These are phyloP conservation scores for Massarina eburnea DNA, from an alignment of 2,329 filamentous ascomycete genomes.

Conservation along the genomic window DNA sequence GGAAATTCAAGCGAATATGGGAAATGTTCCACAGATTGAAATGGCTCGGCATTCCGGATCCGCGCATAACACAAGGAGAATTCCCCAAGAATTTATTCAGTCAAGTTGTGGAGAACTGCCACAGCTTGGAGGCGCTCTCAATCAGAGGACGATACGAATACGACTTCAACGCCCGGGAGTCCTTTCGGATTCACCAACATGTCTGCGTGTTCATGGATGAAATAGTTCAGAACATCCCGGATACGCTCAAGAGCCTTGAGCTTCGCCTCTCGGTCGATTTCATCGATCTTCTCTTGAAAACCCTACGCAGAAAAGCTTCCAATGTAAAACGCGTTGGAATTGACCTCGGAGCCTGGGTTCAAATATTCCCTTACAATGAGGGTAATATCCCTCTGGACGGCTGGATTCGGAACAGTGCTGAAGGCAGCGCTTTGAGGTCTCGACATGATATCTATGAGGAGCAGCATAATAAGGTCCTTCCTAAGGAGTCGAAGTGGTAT, in stretches of 20 bases:
- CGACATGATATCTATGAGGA: constrained; percentile 7
- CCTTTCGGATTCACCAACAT: constrained; percentile 9
- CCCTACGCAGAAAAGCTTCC: constrained; percentile 6
- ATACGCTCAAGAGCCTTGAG: constrained; percentile 18
- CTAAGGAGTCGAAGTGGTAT: constrained; percentile 7
- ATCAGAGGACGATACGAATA: constrained; percentile 17
- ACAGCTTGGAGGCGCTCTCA: constrained; percentile 19
- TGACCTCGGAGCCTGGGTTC: constrained; percentile 31
- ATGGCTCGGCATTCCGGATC: constrained; percentile 23
- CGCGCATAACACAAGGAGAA: background rate
- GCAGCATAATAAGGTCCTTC: constrained; percentile 5
- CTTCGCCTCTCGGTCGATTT: constrained; percentile 20
- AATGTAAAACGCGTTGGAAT: constrained; percentile 21
- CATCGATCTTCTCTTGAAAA: constrained; percentile 13
- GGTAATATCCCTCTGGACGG: background rate
- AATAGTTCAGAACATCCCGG: constrained; percentile 5
- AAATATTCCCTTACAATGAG: constrained; percentile 16
- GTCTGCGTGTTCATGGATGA: constrained; percentile 16
- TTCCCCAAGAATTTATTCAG: background rate
- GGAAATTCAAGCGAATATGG: background rate
- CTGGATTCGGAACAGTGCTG: constrained; percentile 4
- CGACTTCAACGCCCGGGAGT: constrained; percentile 1
- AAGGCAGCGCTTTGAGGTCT: constrained; percentile 1
- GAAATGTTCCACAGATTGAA: constrained; percentile 4
- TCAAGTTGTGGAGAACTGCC: constrained; percentile 9